Evolutionary conservation across 2,329 filamentous ascomycete species (phyloP).

Genomic region (Colletotrichum sp.): DNA sequence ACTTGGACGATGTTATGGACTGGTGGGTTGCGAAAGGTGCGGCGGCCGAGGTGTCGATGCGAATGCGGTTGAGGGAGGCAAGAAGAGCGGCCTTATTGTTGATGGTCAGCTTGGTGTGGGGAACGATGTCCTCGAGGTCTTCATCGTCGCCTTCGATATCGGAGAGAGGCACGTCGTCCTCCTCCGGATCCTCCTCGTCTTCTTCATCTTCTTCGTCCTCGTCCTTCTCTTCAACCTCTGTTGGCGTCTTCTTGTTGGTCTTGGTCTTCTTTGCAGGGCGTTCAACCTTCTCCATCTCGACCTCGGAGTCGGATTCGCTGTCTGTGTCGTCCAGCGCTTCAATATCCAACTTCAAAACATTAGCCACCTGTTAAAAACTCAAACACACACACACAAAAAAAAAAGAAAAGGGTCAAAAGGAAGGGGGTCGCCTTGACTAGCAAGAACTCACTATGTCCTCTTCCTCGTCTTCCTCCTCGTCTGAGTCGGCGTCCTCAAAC

Average conservation of each 20-base stretch:
- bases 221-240: constrained; percentile 45
- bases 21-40: constrained; percentile 87
- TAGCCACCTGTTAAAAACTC: neutral
- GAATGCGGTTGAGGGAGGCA: constrained; percentile 80
- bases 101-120: constrained; percentile 92
- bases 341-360: constrained; percentile 50
- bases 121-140: constrained; percentile 85
- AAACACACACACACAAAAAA: neutral
- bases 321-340: constrained; percentile 67
- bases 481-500: constrained; percentile 20
- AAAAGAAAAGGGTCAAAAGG: neutral
- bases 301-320: constrained; percentile 68
- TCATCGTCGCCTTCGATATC: constrained; percentile 81
- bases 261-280: constrained; percentile 52
- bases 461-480: constrained; percentile 25
- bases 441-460: constrained; percentile 24
- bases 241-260: constrained; percentile 34
- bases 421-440: neutral
- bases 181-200: constrained; percentile 69
- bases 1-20: constrained; percentile 70
- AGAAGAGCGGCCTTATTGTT: constrained; percentile 93
- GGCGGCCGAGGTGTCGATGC: constrained; percentile 68
- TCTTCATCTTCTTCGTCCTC: constrained; percentile 52
- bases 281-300: constrained; percentile 77
- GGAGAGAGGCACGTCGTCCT: constrained; percentile 88